Base-by-base conservation (phyloP, 2,329 filamentous ascomycete genomes). In the Sphaerostilbella broomeana region DNA sequence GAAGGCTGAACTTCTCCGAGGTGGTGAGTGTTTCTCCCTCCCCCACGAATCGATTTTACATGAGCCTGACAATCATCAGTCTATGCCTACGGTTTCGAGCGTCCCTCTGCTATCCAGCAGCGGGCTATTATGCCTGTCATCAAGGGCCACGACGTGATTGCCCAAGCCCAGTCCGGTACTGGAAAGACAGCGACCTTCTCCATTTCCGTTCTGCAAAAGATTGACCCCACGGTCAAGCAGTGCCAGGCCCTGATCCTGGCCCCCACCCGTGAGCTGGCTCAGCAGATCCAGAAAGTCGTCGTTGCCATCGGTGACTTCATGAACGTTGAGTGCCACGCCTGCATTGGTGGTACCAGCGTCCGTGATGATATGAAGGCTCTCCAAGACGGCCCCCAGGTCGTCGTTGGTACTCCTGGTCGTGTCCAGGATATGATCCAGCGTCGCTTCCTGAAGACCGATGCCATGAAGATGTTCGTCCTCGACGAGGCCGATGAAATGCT, bases 161-260 rank as follows among this genome's bases (percentile, higher is more conserved):
- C 94, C 52, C 92, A 98, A 78, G 92, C 92, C 60, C 92, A 98
- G 78, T 98, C 92, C 57, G 92, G 92, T 78, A 98, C 92, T 67
- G 92, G 92, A 74, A 98, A 98, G 81, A 98, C 92, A 55, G 92
- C 92, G 57, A 98, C 92, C 56, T 98, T 98, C 82, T 97, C 92
- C 60, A 94, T 98, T 72, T 95, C 89, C 59, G 86, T 92, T 58
- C 86, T 98, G 54, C 92, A 98, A 79, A 95, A 95, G 81, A 86
- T 98, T 70, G 92, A 98, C 73, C 78, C 85, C 64, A 82, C 79
- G 67, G 67, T 97, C 66, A 95, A 95, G 83, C 81, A 85, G 62
- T 95, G 87, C 79, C 92, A 98, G 82, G 94, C 92, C 51, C 79
- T 98, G 51, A 95, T 98, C 60, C 85, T 98, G 53, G 90, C 92